Evolutionary conservation across 2,329 filamentous ascomycete genomes (phyloP).

Genomic region (Pseudogymnoascus sp.): DNA sequence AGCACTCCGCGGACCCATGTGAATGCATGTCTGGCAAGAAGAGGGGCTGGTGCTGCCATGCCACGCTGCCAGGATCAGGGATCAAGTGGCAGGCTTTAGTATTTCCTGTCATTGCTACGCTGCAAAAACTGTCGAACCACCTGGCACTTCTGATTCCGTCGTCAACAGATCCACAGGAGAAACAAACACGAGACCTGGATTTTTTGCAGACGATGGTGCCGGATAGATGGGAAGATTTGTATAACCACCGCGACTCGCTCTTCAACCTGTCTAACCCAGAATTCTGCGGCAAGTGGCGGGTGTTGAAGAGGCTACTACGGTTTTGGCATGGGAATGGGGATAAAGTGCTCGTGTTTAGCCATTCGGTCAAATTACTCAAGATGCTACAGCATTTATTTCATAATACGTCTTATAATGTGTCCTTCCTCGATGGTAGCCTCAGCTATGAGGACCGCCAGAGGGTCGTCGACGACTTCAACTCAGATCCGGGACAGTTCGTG

Average conservation of each 20-base stretch:
- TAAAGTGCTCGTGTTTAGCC: slow-evolving; percentile 92
- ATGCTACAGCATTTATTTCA: slow-evolving; percentile 82
- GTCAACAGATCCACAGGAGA: slow-evolving; percentile 54
- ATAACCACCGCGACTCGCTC: slow-evolving; percentile 67
- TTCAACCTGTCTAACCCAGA: slow-evolving; percentile 75
- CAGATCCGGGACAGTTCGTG: slow-evolving; percentile 78
- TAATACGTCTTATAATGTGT: slow-evolving; percentile 82
- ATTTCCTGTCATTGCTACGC: slow-evolving; percentile 72
- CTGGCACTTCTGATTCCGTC: slow-evolving; percentile 76
- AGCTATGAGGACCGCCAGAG: slow-evolving; percentile 73
- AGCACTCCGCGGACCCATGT: slow-evolving; percentile 58
- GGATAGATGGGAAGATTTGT: slow-evolving; percentile 64
- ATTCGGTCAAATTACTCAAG: slow-evolving; percentile 75
- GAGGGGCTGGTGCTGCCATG: slow-evolving; percentile 73
- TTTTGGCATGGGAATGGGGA: slow-evolving; percentile 88
- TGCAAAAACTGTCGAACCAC: slow-evolving; percentile 89
- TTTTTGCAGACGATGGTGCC: slow-evolving; percentile 69
- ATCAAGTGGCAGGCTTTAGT: slow-evolving; percentile 58
- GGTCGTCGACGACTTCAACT: slow-evolving; percentile 85
- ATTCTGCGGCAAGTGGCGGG: slow-evolving; percentile 95
- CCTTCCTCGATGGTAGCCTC: slow-evolving; percentile 81
- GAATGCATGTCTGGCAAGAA: slow-evolving; percentile 60
- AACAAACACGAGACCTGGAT: slow-evolving; percentile 68
- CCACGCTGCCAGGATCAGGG: slow-evolving; percentile 37
- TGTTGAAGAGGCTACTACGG: slow-evolving; percentile 74